Base-by-base conservation (phyloP, 805 yeast genomes). In the Wickerhamiella brachini region DNA sequence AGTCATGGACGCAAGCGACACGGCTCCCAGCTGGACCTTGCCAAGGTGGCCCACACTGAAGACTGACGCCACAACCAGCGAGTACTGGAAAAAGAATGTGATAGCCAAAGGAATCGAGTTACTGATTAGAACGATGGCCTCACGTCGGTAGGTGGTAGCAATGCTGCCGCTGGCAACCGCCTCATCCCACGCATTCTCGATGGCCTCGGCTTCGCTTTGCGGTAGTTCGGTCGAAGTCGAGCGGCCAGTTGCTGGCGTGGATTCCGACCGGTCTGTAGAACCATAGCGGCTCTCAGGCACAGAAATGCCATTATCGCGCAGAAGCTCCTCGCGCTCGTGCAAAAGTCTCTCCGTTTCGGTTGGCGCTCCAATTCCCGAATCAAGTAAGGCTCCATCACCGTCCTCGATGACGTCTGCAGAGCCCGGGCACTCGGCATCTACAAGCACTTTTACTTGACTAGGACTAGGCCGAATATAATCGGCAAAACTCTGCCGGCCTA, bases 31-130 rank as follows among this genome's bases (percentile, higher is more conserved):
- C 63, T 85, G 88, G 38, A 73, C 74, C 47, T 83, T 84, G 38
- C 95, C 95, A 49, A 85, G 65, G 59, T 80, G 89, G n/a, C 93
- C 90, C 0, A 88, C 96, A 18, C 80, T 74, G 55, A 87, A 78
- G 18, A 86, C 81, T 5, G 93, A 83, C 0, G 85, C 85, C 21
- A 86, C 78, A 1, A 88, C 77, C 51, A 86, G 72, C 13, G 86
- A 80, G 61, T 79, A 80, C 62, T 83, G 87, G 29, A 85, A 68
- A 43, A 83, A 68, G 59, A 85, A 83, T 0, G 94, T 83, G 54
- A 83, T 65, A 2, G 82, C 77, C 54, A 85, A 65, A 0, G 94
- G 82, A 0, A 70, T 58, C 3, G 79, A 68, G 52, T 60, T 65
- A 13, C 42, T 41, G 15, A 57, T 48, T 15, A 68, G 56, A 15